Evolutionary conservation across 2,329 filamentous ascomycete species (phyloP), one percentile per base, ranked within the genome.

Genomic region (Verticillium nonalfalfae): DNA sequence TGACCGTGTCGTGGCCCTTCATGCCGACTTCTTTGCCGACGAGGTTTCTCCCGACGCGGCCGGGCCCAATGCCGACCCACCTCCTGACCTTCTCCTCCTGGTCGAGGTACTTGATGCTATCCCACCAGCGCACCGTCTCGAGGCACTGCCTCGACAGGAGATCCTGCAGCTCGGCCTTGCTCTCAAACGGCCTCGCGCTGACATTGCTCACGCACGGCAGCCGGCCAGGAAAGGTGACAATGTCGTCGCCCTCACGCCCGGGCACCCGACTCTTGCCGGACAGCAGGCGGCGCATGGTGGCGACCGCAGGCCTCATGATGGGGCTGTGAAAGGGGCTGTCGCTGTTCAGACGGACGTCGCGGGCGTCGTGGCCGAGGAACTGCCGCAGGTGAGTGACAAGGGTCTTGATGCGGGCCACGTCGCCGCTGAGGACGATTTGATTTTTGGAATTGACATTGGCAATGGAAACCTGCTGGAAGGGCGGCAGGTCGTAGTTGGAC

Each of bases 391-490:
- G 93, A 11, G 90, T 87, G 59, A 97, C 79, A 18, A 97, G 85
- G 61, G 88, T 89, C 69, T 86, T 88, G 73, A 97, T 97, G 67
- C 87, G 84, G 68, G 89, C 88, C 59, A 97, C 88, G 74, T 88
- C 94, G 39, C 94, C 94, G 71, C 90, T 95, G 59, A 98, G 81
- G 59, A 97, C 94, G 69, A 98, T 96, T 77, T 98, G 94, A 72
- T 97, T 97, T 78, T 93, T 95, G 73, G 89, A 91, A 78, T 98
- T 98, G 76, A 96, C 87, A 75, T 98, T 97, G 63, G 93, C 94
- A 68, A 98, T 93, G 67, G 90, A 80, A 58, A 97, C 93, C 74
- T 96, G 90, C 71, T 95, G 85, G 60, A 96, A 92, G 3, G 91
- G 86, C 18, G 90, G 89, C 35, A 87, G 76, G 66, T 90, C 83